Evolutionary conservation across 139 green algal genomes (phyloP).

Genomic region (Edaphochlamys debaryana): DNA sequence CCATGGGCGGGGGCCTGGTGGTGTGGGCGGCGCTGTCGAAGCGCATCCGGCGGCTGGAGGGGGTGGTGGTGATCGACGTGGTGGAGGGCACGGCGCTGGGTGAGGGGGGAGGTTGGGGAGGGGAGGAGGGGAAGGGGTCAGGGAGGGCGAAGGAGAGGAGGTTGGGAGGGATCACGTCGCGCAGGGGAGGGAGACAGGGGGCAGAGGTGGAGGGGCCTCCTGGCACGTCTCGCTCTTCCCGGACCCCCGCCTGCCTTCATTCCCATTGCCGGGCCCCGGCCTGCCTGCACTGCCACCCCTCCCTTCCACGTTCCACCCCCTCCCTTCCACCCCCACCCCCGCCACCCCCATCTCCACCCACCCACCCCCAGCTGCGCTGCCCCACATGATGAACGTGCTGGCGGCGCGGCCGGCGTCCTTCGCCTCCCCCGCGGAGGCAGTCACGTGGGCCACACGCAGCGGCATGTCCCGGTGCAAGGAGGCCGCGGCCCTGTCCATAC

Average conservation of each 20-base stretch:
- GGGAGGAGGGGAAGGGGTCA: too few species aligned
- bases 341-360: background rate
- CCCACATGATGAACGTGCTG: conserved; percentile 81
- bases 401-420: conserved; percentile 69
- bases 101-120: too few species aligned
- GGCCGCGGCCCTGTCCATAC: conserved; percentile 75
- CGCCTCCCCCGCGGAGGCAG: conserved; percentile 55
- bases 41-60: conserved; percentile 68
- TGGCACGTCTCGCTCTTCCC: too few species aligned
- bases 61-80: conserved; percentile 93
- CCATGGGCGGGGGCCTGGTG: conserved; percentile 89
- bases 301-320: too few species aligned
- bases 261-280: too few species aligned
- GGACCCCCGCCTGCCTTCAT: too few species aligned
- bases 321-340: background rate
- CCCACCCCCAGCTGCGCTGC: conserved; percentile 72
- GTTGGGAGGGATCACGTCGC: background rate
- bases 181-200: too few species aligned
- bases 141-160: background rate
- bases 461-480: conserved; percentile 63
- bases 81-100: conserved; percentile 90
- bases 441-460: conserved; percentile 72
- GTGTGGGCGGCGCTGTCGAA: conserved; percentile 67
- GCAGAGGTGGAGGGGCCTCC: too few species aligned
- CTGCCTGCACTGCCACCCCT: too few species aligned